phyloP scores from a whole-genome alignment of 2,329 filamentous ascomycete species.

The Ceratocystis huliohia region DNA sequence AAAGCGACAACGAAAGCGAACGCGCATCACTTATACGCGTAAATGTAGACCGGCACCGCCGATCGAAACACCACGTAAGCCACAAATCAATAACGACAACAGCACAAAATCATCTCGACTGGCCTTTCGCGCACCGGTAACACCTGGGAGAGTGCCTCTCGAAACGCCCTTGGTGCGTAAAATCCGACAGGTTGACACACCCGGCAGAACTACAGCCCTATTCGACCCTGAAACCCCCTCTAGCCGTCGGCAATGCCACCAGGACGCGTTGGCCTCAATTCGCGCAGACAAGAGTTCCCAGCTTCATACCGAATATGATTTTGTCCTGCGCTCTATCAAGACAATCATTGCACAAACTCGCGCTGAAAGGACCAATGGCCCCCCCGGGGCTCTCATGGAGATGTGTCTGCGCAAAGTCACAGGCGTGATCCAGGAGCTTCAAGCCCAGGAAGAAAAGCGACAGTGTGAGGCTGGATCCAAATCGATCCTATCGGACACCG shows the following conservation, averaged over 20 bases:
- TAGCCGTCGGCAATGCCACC: neutral
- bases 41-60: neutral
- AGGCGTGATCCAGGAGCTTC: conserved; percentile 8
- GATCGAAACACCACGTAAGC: neutral
- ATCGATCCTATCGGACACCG: neutral
- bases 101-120: neutral
- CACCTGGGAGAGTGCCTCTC: conserved; percentile 24
- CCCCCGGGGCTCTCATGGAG: conserved; percentile 28
- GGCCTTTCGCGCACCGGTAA: conserved; percentile 15
- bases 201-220: neutral
- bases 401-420: conserved; percentile 28
- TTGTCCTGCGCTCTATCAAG: conserved; percentile 15
- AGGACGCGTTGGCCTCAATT: conserved; percentile 3
- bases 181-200: conserved; percentile 23
- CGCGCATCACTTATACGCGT: conserved; percentile 11
- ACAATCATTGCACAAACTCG: conserved; percentile 6
- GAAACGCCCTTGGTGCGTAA: conserved; percentile 26
- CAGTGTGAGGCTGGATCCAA: conserved; percentile 26
- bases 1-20: conserved; percentile 5
- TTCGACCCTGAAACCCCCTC: conserved; percentile 9
- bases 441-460: conserved; percentile 20
- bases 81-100: neutral
- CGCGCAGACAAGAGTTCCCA: conserved; percentile 1
- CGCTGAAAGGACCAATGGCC: neutral
- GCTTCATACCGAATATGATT: conserved; percentile 18